Evolutionary conservation across 1,284 basidiomycete species (phyloP).

Genomic region (Ceratobasidium sp.): DNA sequence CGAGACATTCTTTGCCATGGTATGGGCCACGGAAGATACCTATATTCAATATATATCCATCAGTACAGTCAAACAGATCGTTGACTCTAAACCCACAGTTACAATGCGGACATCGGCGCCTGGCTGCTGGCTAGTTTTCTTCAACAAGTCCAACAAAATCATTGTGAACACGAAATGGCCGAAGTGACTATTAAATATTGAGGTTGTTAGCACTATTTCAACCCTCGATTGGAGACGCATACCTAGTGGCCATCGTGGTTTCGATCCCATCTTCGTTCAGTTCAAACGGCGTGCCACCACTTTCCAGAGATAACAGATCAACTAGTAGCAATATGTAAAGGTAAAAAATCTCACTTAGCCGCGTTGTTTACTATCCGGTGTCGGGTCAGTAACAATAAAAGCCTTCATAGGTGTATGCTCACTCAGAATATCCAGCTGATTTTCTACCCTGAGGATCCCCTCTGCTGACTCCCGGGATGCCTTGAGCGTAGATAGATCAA

Average conservation of each 20-base stretch:
- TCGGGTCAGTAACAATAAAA: background rate
- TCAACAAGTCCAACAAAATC: conserved; percentile 65
- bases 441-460: background rate
- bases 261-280: conserved; percentile 1
- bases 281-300: background rate
- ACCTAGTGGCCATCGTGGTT: background rate
- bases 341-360: background rate
- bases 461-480: background rate
- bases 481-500: background rate
- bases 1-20: background rate
- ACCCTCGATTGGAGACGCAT: background rate
- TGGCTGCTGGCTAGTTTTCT: conserved; percentile 61
- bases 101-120: conserved; percentile 67
- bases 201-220: too few species aligned
- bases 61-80: background rate
- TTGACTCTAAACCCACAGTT: conserved; percentile 56
- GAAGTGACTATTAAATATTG: conserved; percentile 59
- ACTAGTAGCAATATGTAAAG: background rate
- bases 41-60: background rate
- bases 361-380: background rate
- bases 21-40: conserved; percentile 20
- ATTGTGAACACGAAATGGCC: conserved; percentile 64
- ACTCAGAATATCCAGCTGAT: background rate
- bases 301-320: background rate
- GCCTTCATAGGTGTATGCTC: background rate